Evolutionary conservation across 805 yeast genomes (phyloP).

Genomic region (Vanderwaltozyma verrucispora): DNA sequence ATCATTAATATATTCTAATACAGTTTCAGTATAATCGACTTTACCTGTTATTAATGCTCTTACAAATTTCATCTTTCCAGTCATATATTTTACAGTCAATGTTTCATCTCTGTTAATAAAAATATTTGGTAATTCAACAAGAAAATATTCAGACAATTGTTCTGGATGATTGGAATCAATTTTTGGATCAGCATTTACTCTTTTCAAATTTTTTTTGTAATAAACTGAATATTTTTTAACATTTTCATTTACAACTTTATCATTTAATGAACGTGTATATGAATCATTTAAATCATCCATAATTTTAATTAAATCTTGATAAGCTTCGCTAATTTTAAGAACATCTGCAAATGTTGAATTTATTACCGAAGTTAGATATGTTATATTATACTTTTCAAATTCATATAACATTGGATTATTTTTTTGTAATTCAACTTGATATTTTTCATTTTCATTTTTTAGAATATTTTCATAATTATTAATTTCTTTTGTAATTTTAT

Average conservation of each 20-base stretch:
- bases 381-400: constrained; percentile 13
- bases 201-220: constrained; percentile 12
- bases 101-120: constrained; percentile 4
- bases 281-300: constrained; percentile 39
- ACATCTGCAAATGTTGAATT: constrained; percentile 10
- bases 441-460: constrained; percentile 11
- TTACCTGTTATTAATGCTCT: constrained; percentile 16
- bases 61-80: constrained; percentile 22
- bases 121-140: constrained; percentile 18
- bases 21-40: constrained; percentile 11
- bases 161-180: constrained; percentile 17
- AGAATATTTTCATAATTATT: constrained; percentile 15
- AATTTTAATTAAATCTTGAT: constrained; percentile 25
- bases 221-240: constrained; percentile 40
- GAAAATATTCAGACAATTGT: constrained; percentile 18
- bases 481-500: constrained; percentile 4
- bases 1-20: constrained; percentile 14
- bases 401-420: constrained; percentile 17
- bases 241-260: constrained; percentile 71
- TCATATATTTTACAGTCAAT: constrained; percentile 8
- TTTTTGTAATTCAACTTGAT: constrained; percentile 9
- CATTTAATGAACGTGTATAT: constrained; percentile 82
- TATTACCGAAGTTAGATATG: constrained; percentile 7
- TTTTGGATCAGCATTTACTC: constrained; percentile 10
- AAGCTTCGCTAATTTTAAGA: constrained; percentile 13